phyloP scores from a whole-genome alignment of 768 basidiomycete species.

The Russula sp. region DNA sequence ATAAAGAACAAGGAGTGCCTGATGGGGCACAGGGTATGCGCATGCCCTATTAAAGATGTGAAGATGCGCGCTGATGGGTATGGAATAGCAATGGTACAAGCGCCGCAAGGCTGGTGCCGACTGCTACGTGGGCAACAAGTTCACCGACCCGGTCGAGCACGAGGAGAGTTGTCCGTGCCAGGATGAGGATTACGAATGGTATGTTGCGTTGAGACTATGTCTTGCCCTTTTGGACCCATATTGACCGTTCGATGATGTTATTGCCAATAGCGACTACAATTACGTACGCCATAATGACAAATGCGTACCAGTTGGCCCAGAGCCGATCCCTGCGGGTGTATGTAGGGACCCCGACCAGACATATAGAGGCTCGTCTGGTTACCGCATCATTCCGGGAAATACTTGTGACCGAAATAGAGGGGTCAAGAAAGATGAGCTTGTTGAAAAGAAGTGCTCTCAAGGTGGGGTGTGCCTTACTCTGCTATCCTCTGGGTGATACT shows the following conservation, averaged over 20 bases:
- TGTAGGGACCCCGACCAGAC: conserved; percentile 57
- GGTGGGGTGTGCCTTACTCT: conserved; percentile 42
- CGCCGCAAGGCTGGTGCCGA: conserved; percentile 78
- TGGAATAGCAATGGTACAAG: conserved; percentile 88
- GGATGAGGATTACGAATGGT: conserved; percentile 95
- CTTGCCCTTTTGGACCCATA: not conserved
- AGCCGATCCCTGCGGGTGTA: conserved; percentile 75
- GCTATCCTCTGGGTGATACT: not conserved
- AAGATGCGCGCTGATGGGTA: not conserved
- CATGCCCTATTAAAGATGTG: not conserved
- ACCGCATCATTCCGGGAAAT: conserved; percentile 88
- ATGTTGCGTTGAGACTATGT: conserved; percentile 24
- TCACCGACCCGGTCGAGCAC: conserved; percentile 76
- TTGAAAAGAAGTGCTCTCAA: conserved; percentile 74
- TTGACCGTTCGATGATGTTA: conserved; percentile 12
- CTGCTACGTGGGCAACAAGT: conserved; percentile 91
- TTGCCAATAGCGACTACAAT: conserved; percentile 74
- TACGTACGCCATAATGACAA: conserved; percentile 67
- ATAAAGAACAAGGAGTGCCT: conserved; percentile 68
- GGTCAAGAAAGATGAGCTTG: conserved; percentile 60
- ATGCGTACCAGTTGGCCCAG: conserved; percentile 85
- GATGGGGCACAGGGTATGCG: conserved; percentile 86
- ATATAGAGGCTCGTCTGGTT: conserved; percentile 90
- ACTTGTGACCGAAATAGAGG: conserved; percentile 66
- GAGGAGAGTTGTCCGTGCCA: conserved; percentile 82